Conservation (phyloP, 2,329 filamentous ascomycete genomes). For the Fusarium odoratissimum region DNA sequence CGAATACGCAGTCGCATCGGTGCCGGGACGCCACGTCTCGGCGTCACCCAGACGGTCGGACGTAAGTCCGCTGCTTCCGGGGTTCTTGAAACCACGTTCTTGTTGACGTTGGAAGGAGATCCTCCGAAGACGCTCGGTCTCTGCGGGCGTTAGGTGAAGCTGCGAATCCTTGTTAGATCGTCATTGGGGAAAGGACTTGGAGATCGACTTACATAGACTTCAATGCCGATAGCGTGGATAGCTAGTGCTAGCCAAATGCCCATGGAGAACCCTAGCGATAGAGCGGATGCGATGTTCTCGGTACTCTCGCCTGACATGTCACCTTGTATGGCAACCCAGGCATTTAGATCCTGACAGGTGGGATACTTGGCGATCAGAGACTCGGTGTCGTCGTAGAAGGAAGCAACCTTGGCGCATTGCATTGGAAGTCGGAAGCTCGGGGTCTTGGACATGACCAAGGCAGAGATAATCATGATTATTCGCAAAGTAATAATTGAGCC, state of each 20-base stretch:
- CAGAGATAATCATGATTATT: constrained; percentile 24
- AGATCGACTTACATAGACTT: constrained; percentile 9
- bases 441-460: constrained; percentile 5
- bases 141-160: constrained; percentile 20
- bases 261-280: constrained; percentile 10
- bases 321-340: constrained; percentile 20
- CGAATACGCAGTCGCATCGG: not conserved
- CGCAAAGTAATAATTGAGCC: constrained; percentile 20
- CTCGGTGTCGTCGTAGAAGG: constrained; percentile 2
- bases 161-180: not conserved
- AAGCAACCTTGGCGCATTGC: constrained; percentile 10
- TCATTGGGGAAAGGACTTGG: fast-evolving
- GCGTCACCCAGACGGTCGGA: constrained; percentile 14
- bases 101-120: constrained; percentile 13
- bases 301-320: constrained; percentile 7
- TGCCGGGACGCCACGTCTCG: not conserved
- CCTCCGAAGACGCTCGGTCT: constrained; percentile 12
- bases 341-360: not conserved
- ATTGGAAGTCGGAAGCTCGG: constrained; percentile 12
- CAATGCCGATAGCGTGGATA: constrained; percentile 12
- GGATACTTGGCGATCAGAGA: constrained; percentile 7
- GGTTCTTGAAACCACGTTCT: constrained; percentile 9
- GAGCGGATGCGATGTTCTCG: constrained; percentile 13
- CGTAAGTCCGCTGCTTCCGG: constrained; percentile 6
- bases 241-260: constrained; percentile 7